Conservation (phyloP, 108 stramenopile genomes). For the Licmophora abbreviata region DNA sequence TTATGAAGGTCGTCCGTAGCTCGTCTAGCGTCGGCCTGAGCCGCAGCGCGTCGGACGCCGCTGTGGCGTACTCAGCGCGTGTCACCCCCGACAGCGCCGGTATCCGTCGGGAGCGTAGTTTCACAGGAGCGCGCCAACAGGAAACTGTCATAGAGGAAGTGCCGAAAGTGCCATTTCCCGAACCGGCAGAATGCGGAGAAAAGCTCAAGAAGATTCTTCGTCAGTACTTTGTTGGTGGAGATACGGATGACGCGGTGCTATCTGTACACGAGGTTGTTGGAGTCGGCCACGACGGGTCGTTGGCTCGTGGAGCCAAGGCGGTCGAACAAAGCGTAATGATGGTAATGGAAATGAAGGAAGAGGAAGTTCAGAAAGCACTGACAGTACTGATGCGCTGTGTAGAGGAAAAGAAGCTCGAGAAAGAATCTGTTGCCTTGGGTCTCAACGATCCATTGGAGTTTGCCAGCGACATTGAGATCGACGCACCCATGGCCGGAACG, state of each 20-base stretch:
- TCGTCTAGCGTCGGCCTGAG: conserved; percentile 16
- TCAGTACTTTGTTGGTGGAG: conserved; percentile 69
- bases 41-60: conserved; percentile 13
- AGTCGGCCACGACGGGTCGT: conserved; percentile 34
- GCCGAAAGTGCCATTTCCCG: conserved; percentile 5
- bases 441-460: conserved; percentile 73
- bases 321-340: conserved; percentile 45
- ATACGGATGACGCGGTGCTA: conserved; percentile 65
- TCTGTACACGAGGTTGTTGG: conserved; percentile 62
- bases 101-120: conserved; percentile 1
- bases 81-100: not conserved
- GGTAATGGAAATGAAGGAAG: conserved; percentile 69
- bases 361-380: conserved; percentile 48
- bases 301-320: conserved; percentile 57
- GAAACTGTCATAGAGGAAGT: conserved; percentile 1
- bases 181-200: conserved; percentile 48
- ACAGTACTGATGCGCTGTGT: conserved; percentile 25
- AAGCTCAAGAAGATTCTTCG: conserved; percentile 56
- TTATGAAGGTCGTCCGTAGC: conserved; percentile 16
- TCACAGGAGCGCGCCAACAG: not conserved
- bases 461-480: conserved; percentile 64
- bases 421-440: conserved; percentile 32
- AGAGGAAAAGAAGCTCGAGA: conserved; percentile 38
- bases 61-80: not conserved
- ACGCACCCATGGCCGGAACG: conserved; percentile 65